Percentiles rank a stretch among this genome's conserved stretches.
Evolutionary conservation across 331 rosid genomes (phyloP).

Genomic region (Spiraea crenata): DNA sequence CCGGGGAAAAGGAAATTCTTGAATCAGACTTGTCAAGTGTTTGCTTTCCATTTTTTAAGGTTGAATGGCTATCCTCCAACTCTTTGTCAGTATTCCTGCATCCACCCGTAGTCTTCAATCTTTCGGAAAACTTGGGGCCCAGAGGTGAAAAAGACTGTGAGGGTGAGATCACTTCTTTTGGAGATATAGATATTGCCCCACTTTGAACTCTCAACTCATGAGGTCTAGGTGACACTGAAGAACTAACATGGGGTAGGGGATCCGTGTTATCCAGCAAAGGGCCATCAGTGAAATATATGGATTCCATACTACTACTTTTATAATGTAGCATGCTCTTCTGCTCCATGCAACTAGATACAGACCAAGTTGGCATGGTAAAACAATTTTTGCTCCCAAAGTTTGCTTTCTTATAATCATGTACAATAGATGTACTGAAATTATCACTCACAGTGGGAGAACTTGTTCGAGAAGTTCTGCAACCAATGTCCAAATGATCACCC

Average conservation of each 20-base stretch:
- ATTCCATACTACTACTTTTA: constrained; percentile 22
- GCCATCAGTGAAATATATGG: constrained; percentile 45
- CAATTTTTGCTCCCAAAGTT: constrained; percentile 59
- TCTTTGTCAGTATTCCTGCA: constrained; percentile 39
- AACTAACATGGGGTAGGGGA: constrained; percentile 27
- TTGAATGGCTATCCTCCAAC: constrained; percentile 37
- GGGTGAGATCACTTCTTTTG: constrained; percentile 39
- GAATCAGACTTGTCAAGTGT: constrained; percentile 41
- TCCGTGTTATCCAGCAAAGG: constrained; percentile 49
- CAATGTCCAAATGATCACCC: constrained; percentile 62
- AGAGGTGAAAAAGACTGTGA: constrained; percentile 84
- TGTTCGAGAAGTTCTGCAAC: constrained; percentile 37
- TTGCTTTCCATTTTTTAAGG: constrained; percentile 34
- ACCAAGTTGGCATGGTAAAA: constrained; percentile 41
- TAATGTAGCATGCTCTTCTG: constrained; percentile 30
- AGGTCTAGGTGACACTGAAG: constrained; percentile 35
- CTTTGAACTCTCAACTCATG: constrained; percentile 39
- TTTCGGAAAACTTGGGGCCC: constrained; percentile 78
- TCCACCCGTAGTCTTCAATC: constrained; percentile 43
- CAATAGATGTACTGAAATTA: constrained; percentile 26
- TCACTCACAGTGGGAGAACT: constrained; percentile 34
- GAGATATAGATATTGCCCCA: constrained; percentile 39
- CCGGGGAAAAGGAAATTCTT: constrained; percentile 28
- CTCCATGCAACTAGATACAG: constrained; percentile 52
- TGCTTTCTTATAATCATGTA: constrained; percentile 86